Evolutionary conservation across 2,329 filamentous ascomycete genomes (phyloP).

Genomic region (Pestalotiopsis sp.): DNA sequence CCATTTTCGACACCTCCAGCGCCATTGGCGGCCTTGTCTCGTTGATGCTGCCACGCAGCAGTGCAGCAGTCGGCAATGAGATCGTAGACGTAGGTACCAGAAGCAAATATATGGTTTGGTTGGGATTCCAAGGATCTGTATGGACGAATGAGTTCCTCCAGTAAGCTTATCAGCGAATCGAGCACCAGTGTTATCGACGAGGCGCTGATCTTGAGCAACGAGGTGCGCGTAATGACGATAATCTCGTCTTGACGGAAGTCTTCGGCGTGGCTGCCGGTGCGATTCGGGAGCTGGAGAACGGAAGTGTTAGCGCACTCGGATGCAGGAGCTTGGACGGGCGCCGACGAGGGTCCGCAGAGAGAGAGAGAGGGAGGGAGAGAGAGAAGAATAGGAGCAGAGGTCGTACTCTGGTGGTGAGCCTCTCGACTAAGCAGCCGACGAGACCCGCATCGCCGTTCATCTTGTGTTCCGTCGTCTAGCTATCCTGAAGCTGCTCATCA

Average conservation of each 20-base stretch:
- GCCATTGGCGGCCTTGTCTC: constrained; percentile 25
- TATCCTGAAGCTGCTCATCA: constrained; percentile 29
- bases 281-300: constrained; percentile 56
- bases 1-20: constrained; percentile 12
- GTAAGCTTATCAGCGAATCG: constrained; percentile 55
- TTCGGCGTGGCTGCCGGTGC: constrained; percentile 57
- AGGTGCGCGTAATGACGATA: constrained; percentile 59
- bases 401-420: constrained; percentile 60
- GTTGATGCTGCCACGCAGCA: constrained; percentile 55
- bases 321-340: neutral
- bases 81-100: constrained; percentile 64
- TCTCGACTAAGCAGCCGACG: constrained; percentile 62
- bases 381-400: constrained; percentile 4
- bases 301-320: neutral
- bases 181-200: constrained; percentile 54
- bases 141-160: constrained; percentile 59
- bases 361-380: constrained; percentile 9
- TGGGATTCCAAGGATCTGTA: constrained; percentile 52
- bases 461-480: constrained; percentile 33
- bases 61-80: constrained; percentile 66
- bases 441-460: constrained; percentile 63
- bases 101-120: constrained; percentile 60
- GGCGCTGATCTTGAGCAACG: constrained; percentile 60
- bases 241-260: constrained; percentile 62
- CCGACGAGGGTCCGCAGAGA: constrained; percentile 10